Conservation (phyloP, 768 basidiomycete species). For the Xerocomus potaroensis region DNA sequence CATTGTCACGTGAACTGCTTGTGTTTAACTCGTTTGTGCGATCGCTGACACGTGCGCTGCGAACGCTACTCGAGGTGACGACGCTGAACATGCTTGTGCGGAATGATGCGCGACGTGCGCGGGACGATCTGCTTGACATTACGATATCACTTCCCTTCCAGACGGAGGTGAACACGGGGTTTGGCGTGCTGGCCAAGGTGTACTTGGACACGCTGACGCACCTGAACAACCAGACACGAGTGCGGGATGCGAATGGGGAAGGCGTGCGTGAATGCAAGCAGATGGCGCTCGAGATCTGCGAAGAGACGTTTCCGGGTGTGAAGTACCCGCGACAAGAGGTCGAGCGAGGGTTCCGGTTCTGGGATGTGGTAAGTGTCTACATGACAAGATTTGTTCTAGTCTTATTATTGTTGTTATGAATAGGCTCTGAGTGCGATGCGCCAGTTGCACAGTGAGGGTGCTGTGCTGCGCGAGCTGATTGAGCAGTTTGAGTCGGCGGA, state of each 20-base stretch:
- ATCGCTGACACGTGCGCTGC: conserved; percentile 83
- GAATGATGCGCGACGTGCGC: conserved; percentile 76
- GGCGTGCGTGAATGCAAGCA: conserved; percentile 80
- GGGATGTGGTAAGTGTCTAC: conserved; percentile 80
- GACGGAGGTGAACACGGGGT: conserved; percentile 94
- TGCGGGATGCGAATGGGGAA: conserved; percentile 72
- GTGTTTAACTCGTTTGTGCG: conserved; percentile 99
- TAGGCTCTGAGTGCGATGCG: conserved; percentile 89
- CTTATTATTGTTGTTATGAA: conserved; percentile 28
- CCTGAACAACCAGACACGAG: conserved; percentile 74
- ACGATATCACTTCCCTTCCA: conserved; percentile 93
- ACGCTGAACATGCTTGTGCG: conserved; percentile 91
- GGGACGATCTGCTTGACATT: conserved; percentile 92
- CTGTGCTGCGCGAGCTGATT: conserved; percentile 81
- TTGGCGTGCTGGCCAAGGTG: conserved; percentile 95
- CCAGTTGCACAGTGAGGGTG: conserved; percentile 77
- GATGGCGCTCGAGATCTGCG: conserved; percentile 86
- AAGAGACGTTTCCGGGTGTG: conserved; percentile 91
- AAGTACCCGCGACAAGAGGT: conserved; percentile 85
- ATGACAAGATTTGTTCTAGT: conserved; percentile 14
- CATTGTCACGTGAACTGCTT: conserved; percentile 90
- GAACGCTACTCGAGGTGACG: conserved; percentile 86
- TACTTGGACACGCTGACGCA: conserved; percentile 92
- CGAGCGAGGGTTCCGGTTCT: conserved; percentile 96
- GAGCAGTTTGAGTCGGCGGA: conserved; percentile 97